phyloP scores from a whole-genome alignment of 2,329 filamentous ascomycete species.

The Aspergillus eucalypticola region DNA sequence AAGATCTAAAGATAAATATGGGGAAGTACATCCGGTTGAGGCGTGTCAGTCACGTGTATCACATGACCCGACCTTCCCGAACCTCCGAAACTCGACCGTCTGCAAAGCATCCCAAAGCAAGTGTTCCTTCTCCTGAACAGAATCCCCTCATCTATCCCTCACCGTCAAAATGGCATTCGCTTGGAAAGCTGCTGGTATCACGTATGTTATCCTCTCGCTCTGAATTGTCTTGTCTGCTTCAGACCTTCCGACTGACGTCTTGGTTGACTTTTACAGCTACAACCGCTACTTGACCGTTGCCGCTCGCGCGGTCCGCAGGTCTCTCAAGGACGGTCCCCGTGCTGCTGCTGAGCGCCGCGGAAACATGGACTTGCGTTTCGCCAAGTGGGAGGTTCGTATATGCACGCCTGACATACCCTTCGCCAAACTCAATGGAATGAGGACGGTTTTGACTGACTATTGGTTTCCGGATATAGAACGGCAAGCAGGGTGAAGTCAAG shows the following conservation, averaged over 20 bases:
- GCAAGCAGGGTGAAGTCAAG: conserved; percentile 89
- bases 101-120: conserved; percentile 33
- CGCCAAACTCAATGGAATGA: conserved; percentile 10
- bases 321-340: conserved; percentile 93
- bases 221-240: neutral
- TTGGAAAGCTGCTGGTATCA: conserved; percentile 97
- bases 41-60: conserved; percentile 26
- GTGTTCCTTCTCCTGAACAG: conserved; percentile 30
- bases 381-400: conserved; percentile 89
- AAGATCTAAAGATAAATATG: too few relatives aligned
- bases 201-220: conserved; percentile 61
- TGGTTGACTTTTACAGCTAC: conserved; percentile 67
- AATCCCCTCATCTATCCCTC: conserved; percentile 30
- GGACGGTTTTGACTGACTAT: conserved; percentile 32
- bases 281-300: conserved; percentile 99
- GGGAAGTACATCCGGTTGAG: too few relatives aligned
- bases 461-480: conserved; percentile 64
- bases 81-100: conserved; percentile 37
- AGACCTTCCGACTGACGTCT: conserved; percentile 24
- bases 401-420: conserved; percentile 8
- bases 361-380: conserved; percentile 83
- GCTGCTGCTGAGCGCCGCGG: conserved; percentile 84
- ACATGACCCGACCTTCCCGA: conserved; percentile 34
- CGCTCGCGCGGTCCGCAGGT: conserved; percentile 90
- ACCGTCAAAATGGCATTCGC: conserved; percentile 83